Conservation (phyloP, 345 rosid species). For the Sonneratia caseolaris region DNA sequence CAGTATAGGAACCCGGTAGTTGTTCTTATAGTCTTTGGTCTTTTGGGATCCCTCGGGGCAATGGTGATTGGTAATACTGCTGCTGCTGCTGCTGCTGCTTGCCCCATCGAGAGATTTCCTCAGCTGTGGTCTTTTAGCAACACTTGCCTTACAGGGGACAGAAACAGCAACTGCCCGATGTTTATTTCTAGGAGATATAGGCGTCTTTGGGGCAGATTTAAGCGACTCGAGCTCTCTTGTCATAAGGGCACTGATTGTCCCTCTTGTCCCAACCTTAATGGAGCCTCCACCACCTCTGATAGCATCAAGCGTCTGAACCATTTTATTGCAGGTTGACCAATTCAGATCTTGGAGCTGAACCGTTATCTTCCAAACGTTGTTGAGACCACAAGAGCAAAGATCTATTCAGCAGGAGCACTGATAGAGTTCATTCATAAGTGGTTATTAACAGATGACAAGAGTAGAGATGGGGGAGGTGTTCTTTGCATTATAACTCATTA, state of each 20-base stretch:
- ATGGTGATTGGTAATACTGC: constrained; percentile 10
- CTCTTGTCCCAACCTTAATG: constrained; percentile 71
- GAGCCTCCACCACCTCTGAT: constrained; percentile 83
- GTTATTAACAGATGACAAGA: background rate
- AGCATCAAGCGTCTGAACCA: constrained; percentile 76
- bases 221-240: constrained; percentile 66
- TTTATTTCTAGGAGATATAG: constrained; percentile 23
- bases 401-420: background rate
- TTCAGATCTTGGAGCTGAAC: background rate
- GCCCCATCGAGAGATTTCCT: constrained; percentile 67
- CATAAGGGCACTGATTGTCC: constrained; percentile 74
- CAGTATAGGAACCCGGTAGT: constrained; percentile 57
- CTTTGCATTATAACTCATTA: background rate
- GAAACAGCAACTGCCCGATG: constrained; percentile 41
- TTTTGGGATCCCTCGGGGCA: constrained; percentile 29
- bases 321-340: constrained; percentile 13
- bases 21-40: constrained; percentile 30
- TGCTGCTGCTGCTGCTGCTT: constrained; percentile 51
- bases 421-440: background rate
- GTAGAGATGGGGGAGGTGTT: background rate
- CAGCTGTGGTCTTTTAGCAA: constrained; percentile 44
- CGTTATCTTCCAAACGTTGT: background rate
- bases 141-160: constrained; percentile 33
- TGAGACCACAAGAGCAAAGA: background rate
- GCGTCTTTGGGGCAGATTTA: constrained; percentile 36